Conservation (phyloP, 805 yeast genomes). For the Yarrowia sp. region DNA sequence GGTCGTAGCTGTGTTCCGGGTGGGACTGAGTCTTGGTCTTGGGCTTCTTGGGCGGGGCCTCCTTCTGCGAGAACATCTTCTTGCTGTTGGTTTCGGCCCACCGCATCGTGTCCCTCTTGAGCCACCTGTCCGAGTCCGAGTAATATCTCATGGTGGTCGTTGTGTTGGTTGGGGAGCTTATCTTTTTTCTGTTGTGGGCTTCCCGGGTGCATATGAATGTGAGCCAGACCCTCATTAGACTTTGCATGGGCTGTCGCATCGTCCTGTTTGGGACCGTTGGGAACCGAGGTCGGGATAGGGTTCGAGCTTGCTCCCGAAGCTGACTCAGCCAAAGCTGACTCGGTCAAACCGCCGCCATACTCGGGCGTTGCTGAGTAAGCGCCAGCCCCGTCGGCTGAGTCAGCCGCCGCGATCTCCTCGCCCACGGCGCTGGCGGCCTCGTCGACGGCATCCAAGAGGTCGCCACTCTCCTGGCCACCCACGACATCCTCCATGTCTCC, state of each 20-base stretch:
- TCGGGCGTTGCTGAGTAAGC: too few species aligned
- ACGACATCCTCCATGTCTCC: too few species aligned
- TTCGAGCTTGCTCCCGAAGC: neutral
- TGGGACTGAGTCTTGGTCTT: neutral
- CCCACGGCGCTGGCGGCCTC: too few species aligned
- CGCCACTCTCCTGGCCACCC: too few species aligned
- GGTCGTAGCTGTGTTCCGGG: too few species aligned
- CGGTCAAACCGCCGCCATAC: neutral
- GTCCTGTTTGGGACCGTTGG: constrained; percentile 12
- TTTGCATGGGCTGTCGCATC: constrained; percentile 35
- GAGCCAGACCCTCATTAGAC: constrained; percentile 1
- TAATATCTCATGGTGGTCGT: constrained; percentile 6
- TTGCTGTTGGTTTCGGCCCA: neutral
- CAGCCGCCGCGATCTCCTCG: neutral
- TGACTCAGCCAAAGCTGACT: constrained; percentile 3
- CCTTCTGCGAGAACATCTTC: too few species aligned
- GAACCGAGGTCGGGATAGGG: constrained; percentile 6
- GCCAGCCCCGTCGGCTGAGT: neutral
- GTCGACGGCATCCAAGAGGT: too few species aligned
- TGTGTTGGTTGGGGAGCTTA: constrained; percentile 12
- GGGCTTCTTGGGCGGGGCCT: neutral
- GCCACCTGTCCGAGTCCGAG: constrained; percentile 21
- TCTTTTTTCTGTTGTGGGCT: constrained; percentile 23
- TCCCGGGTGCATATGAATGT: constrained; percentile 21
- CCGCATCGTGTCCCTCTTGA: constrained; percentile 10